Evolutionary conservation across 1,139 yeast species (phyloP).

Genomic region (Candida anutae): DNA sequence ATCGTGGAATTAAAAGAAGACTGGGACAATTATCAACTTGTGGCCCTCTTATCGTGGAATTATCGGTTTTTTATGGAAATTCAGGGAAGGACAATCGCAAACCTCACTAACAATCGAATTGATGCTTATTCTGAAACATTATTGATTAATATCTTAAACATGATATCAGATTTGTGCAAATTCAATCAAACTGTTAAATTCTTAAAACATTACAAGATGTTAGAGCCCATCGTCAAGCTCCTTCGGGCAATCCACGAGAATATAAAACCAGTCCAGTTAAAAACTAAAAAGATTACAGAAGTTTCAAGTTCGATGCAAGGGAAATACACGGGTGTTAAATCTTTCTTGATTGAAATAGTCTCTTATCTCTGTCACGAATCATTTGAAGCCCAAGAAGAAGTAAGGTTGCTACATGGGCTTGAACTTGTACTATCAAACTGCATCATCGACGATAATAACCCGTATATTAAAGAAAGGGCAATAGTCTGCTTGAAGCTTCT

Average conservation of each 20-base stretch:
- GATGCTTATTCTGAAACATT: slow-evolving; percentile 2
- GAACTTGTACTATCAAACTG: slow-evolving; percentile 73
- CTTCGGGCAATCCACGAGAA: slow-evolving; percentile 44
- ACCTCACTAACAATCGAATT: slow-evolving; percentile 1
- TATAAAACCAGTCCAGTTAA: slow-evolving; percentile 15
- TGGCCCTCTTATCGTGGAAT: slow-evolving; percentile 50
- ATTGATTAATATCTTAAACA: slow-evolving; percentile 28
- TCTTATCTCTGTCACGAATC: slow-evolving; percentile 48
- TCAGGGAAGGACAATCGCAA: slow-evolving; percentile 4
- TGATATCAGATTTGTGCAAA: slow-evolving; percentile 43
- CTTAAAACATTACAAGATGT: slow-evolving; percentile 41
- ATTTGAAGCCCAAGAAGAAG: slow-evolving; percentile 53
- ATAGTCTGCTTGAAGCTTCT: slow-evolving; percentile 70
- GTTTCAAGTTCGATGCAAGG: not conserved
- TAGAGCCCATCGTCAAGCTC: slow-evolving; percentile 37
- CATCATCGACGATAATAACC: slow-evolving; percentile 80
- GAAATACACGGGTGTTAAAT: slow-evolving; percentile 53
- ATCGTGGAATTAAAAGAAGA: slow-evolving; percentile 40
- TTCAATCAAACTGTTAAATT: slow-evolving; percentile 46
- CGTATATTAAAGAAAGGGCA: slow-evolving; percentile 79
- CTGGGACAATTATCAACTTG: slow-evolving; percentile 48
- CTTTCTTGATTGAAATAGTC: slow-evolving; percentile 53
- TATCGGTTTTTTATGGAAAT: slow-evolving; percentile 30
- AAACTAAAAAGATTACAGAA: slow-evolving; percentile 3
- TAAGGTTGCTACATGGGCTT: slow-evolving; percentile 61